These are phyloP conservation scores for Endoconidiophora polonica DNA, from an alignment of 2,329 filamentous ascomycete genomes.

Conservation along the genomic window DNA sequence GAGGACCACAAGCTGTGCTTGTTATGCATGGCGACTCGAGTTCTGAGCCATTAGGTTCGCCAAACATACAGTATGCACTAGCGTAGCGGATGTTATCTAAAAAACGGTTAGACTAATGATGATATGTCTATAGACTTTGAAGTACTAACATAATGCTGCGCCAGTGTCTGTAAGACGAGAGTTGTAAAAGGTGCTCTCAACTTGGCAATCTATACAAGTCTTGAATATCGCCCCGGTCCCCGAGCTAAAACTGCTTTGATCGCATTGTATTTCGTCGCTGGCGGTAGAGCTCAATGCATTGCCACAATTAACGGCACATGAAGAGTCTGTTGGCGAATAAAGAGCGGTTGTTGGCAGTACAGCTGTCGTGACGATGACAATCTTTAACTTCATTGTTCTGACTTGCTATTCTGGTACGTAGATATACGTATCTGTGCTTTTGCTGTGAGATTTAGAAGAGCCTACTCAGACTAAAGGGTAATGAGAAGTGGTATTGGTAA, in stretches of 20 bases:
- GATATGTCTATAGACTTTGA: neutral
- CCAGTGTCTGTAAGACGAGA: conserved; percentile 34
- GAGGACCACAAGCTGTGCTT: conserved; percentile 36
- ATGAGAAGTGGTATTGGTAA: no score
- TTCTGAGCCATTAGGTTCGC: conserved; percentile 24
- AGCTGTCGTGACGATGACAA: no score
- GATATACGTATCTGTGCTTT: no score
- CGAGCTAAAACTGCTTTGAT: conserved; percentile 23
- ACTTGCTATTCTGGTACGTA: no score
- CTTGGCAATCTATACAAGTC: conserved; percentile 35
- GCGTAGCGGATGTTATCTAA: conserved; percentile 43
- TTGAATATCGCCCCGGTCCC: conserved; percentile 32
- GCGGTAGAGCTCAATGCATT: conserved; percentile 33
- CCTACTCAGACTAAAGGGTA: no score
- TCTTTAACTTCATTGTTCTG: no score
- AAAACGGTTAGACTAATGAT: neutral
- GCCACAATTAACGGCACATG: conserved; percentile 34
- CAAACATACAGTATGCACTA: conserved; percentile 38
- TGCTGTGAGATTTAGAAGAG: no score
- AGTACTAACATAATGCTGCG: conserved; percentile 36
- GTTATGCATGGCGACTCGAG: conserved; percentile 34
- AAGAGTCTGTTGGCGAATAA: conserved; percentile 30
- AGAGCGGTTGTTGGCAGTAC: conserved; percentile 17
- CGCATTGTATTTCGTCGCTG: conserved; percentile 31
- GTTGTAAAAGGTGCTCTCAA: conserved; percentile 29